phyloP scores from a whole-genome alignment of 352 stramenopile species.

The Albugo laibachii region DNA sequence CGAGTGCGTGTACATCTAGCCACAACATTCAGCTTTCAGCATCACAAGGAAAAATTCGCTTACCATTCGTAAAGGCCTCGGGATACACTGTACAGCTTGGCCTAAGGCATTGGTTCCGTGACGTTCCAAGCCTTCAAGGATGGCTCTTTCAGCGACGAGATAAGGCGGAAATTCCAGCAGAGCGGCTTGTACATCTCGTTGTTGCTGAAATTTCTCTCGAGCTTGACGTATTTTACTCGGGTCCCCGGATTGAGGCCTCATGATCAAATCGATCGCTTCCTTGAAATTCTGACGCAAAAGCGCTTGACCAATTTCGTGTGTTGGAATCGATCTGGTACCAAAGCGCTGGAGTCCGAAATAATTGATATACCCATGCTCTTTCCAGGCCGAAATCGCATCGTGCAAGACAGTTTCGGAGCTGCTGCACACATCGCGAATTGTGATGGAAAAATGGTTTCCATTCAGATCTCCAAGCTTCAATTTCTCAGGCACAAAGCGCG shows the following conservation, averaged over 20 bases:
- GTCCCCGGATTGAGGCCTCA: slow-evolving; percentile 62
- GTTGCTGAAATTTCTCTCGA: slow-evolving; percentile 35
- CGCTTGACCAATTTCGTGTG: slow-evolving; percentile 80
- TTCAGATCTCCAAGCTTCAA: slow-evolving; percentile 84
- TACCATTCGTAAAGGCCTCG: slow-evolving; percentile 72
- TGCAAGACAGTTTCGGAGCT: slow-evolving; percentile 24
- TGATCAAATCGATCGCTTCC: slow-evolving; percentile 78
- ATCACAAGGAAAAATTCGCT: neutral
- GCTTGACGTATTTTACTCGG: slow-evolving; percentile 52
- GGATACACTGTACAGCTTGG: slow-evolving; percentile 54
- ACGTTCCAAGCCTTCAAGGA: slow-evolving; percentile 36
- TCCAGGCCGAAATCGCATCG: slow-evolving; percentile 49
- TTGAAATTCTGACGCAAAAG: slow-evolving; percentile 88
- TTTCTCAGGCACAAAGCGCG: slow-evolving; percentile 75
- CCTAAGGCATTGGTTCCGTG: slow-evolving; percentile 33
- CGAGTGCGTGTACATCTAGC: slow-evolving; percentile 73
- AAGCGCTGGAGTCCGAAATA: slow-evolving; percentile 97
- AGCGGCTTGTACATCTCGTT: slow-evolving; percentile 29
- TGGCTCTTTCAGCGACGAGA: slow-evolving; percentile 54
- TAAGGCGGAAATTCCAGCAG: slow-evolving; percentile 51
- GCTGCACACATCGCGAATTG: slow-evolving; percentile 80
- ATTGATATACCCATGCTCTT: slow-evolving; percentile 88
- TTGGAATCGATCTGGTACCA: slow-evolving; percentile 78
- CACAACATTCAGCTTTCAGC: neutral
- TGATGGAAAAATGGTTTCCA: slow-evolving; percentile 92